A percentile compares a stretch with the other conserved stretches of the same genome.
Conservation (phyloP, 2,329 filamentous ascomycete genomes). For the Dactylellina sp. region DNA sequence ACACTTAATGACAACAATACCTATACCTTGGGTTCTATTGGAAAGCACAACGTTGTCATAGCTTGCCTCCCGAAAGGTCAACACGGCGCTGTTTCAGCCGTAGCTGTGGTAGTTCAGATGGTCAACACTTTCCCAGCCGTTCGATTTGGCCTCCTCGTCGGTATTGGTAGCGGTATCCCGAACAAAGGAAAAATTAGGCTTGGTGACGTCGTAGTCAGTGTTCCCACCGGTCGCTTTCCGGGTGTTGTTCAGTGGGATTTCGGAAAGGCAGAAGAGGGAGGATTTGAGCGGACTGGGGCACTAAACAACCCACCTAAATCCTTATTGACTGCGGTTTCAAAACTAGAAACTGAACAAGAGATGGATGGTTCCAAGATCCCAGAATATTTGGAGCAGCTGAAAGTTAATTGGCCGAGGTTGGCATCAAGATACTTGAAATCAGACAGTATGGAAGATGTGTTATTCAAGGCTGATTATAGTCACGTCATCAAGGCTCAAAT, state of each 20-base stretch:
- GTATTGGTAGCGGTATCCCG: constrained; percentile 15
- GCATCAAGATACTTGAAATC: neutral
- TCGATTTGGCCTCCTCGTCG: constrained; percentile 27
- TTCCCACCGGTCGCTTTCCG: neutral
- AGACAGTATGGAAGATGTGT: neutral
- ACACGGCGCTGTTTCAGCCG: constrained; percentile 44
- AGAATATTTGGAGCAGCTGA: constrained; percentile 6
- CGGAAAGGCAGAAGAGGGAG: constrained; percentile 3
- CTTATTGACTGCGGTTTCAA: constrained; percentile 2
- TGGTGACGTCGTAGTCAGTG: constrained; percentile 31
- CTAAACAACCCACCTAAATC: constrained; percentile 8
- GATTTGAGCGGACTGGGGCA: constrained; percentile 4
- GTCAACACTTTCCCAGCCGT: constrained; percentile 10
- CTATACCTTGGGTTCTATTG: constrained; percentile 19
- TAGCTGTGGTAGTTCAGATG: constrained; percentile 27
- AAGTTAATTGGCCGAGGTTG: constrained; percentile 1
- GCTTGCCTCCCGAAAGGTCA: constrained; percentile 17
- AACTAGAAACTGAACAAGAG: constrained; percentile 4
- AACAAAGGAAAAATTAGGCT: constrained; percentile 37
- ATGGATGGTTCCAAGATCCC: neutral
- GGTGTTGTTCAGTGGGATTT: constrained; percentile 26
- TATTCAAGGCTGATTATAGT: neutral
- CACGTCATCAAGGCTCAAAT: neutral
- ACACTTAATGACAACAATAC: neutral
- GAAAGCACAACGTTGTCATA: constrained; percentile 30